Evolutionary conservation across 2,329 filamentous ascomycete species (phyloP).

Genomic region (Fusarium lyarnte): DNA sequence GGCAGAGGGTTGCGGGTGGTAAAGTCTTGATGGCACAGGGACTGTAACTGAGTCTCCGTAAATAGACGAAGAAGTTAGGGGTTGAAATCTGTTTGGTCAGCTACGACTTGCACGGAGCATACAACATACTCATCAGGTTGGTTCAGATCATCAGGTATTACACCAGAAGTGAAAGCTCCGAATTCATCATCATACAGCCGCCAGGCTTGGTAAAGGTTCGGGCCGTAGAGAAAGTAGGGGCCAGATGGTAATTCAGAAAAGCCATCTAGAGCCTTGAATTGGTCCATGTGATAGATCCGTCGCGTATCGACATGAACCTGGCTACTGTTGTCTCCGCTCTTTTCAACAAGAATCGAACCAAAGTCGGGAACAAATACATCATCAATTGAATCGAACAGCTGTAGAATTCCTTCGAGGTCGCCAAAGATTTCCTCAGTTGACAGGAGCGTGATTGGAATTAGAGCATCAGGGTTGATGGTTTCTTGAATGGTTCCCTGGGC

Average conservation of each 20-base stretch:
- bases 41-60: constrained; percentile 44
- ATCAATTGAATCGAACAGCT: constrained; percentile 48
- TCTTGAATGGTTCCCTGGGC: constrained; percentile 53
- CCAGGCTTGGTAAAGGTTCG: constrained; percentile 55
- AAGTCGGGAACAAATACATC: constrained; percentile 54
- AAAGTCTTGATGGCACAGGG: constrained; percentile 52
- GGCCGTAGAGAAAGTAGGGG: constrained; percentile 54
- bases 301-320: not conserved
- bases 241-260: constrained; percentile 50
- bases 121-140: constrained; percentile 39
- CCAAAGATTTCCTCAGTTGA: constrained; percentile 51
- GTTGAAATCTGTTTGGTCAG: constrained; percentile 45
- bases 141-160: constrained; percentile 49
- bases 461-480: constrained; percentile 52
- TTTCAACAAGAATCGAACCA: constrained; percentile 52
- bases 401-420: constrained; percentile 48
- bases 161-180: constrained; percentile 51
- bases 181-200: constrained; percentile 52
- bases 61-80: constrained; percentile 41
- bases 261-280: constrained; percentile 21
- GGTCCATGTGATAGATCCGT: constrained; percentile 37
- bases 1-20: constrained; percentile 41
- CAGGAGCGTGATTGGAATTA: constrained; percentile 54
- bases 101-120: not conserved
- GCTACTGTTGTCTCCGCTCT: constrained; percentile 39